These are phyloP conservation scores for Aspergillus neotritici DNA, from an alignment of 2,329 filamentous ascomycete genomes.

Conservation along the genomic window DNA sequence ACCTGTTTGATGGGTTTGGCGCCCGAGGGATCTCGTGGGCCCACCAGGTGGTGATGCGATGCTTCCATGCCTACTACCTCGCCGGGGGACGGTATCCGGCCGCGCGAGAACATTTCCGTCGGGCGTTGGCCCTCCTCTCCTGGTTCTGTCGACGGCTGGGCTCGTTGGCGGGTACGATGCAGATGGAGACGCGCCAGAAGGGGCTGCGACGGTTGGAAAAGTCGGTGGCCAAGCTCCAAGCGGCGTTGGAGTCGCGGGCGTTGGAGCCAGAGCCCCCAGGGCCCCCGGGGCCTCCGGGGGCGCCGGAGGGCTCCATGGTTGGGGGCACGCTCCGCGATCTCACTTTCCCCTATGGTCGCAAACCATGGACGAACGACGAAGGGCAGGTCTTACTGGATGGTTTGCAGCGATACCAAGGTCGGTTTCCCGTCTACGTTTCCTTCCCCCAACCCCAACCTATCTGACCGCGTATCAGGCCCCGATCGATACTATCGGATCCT, in stretches of 20 bases:
- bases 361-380: constrained; percentile 21
- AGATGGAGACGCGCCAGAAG: too few species aligned
- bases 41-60: constrained; percentile 12
- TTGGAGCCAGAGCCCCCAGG: too few species aligned
- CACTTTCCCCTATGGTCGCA: not conserved
- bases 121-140: constrained; percentile 14
- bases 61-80: constrained; percentile 18
- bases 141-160: constrained; percentile 12
- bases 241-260: too few species aligned
- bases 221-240: too few species aligned
- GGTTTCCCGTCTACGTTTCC: not conserved
- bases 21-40: constrained; percentile 14
- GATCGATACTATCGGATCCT: constrained; percentile 25
- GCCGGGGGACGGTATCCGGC: constrained; percentile 8
- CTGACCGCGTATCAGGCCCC: constrained; percentile 5
- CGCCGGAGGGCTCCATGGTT: too few species aligned
- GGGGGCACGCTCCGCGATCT: too few species aligned
- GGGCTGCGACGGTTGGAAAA: too few species aligned
- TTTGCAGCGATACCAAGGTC: constrained; percentile 19
- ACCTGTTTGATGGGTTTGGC: constrained; percentile 17
- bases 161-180: too few species aligned
- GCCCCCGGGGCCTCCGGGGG: too few species aligned
- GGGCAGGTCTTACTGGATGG: constrained; percentile 20
- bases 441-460: not conserved
- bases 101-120: constrained; percentile 14